Conservation (phyloP, 1,284 basidiomycete genomes). For the Pseudozyma thailandica region DNA sequence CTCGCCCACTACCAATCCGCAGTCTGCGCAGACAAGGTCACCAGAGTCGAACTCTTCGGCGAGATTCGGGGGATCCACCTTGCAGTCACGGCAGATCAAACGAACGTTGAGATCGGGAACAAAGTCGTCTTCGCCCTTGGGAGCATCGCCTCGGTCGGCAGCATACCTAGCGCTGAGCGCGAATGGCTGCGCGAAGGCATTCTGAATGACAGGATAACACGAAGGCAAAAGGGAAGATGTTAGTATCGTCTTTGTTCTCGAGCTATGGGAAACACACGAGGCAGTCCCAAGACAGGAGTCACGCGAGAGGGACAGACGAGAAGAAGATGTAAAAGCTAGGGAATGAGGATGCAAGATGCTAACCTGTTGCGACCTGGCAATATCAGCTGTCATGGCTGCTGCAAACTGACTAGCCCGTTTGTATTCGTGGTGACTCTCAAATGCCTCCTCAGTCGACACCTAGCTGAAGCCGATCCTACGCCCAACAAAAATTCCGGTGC, state of each 20-base stretch:
- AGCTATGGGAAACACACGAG: not conserved
- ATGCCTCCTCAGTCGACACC: constrained; percentile 28
- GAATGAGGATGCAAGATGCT: constrained; percentile 9
- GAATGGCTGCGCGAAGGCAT: constrained; percentile 58
- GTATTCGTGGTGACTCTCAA: constrained; percentile 24
- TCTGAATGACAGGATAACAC: constrained; percentile 17
- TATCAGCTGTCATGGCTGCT: constrained; percentile 45
- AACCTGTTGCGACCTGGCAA: constrained; percentile 38
- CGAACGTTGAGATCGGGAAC: constrained; percentile 63
- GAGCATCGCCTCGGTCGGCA: constrained; percentile 55
- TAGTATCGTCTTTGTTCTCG: not conserved
- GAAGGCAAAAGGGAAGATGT: constrained; percentile 2
- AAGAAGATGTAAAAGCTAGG: not conserved
- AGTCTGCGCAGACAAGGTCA: constrained; percentile 95
- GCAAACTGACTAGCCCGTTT: constrained; percentile 1
- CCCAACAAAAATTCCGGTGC: not conserved
- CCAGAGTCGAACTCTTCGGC: constrained; percentile 97
- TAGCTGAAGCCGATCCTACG: constrained; percentile 5
- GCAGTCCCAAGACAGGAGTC: not conserved
- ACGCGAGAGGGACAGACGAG: not conserved
- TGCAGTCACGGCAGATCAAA: constrained; percentile 84
- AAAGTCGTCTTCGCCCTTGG: constrained; percentile 58
- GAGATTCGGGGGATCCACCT: constrained; percentile 89
- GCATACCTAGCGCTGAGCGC: constrained; percentile 61
- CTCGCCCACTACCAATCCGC: constrained; percentile 94